Percentiles rank a stretch among this genome's conserved stretches.
Evolutionary conservation across 495 filamentous ascomycete species (phyloP).

Genomic region (Podospora pseudopauciseta): DNA sequence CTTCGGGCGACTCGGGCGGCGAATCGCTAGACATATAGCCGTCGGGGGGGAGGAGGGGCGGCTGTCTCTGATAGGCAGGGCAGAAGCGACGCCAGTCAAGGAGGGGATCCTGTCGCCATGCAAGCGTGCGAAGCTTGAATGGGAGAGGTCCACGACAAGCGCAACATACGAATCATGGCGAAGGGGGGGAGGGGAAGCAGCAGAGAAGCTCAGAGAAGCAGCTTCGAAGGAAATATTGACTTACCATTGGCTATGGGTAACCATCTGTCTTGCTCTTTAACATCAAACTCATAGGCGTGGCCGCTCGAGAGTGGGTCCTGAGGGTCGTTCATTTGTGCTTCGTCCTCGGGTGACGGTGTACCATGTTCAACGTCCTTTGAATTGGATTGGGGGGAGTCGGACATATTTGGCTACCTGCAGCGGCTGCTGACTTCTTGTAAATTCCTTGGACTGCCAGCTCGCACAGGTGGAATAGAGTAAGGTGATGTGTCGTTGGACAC

Average conservation of each 20-base stretch:
- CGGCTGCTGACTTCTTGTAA: slow-evolving; percentile 55
- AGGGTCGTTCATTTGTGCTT: slow-evolving; percentile 58
- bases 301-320: slow-evolving; percentile 56
- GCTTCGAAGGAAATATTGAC: slow-evolving; percentile 24
- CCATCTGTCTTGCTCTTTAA: slow-evolving; percentile 99
- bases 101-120: slow-evolving; percentile 33
- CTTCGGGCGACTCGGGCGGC: slow-evolving; percentile 45
- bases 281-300: slow-evolving; percentile 87
- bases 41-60: slow-evolving; percentile 33
- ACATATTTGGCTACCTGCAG: slow-evolving; percentile 81
- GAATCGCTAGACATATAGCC: slow-evolving; percentile 53
- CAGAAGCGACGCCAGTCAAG: slow-evolving; percentile 43
- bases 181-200: slow-evolving; percentile 39
- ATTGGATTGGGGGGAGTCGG: slow-evolving; percentile 90
- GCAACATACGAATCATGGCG: slow-evolving; percentile 41
- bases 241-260: slow-evolving; percentile 99
- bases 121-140: slow-evolving; percentile 34
- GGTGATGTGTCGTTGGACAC: slow-evolving; percentile 55
- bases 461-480: slow-evolving; percentile 45
- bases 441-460: slow-evolving; percentile 54
- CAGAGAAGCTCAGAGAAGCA: slow-evolving; percentile 15
- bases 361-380: slow-evolving; percentile 91
- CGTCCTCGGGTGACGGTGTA: slow-evolving; percentile 89
- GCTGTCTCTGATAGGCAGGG: slow-evolving; percentile 43
- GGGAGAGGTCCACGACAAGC: slow-evolving; percentile 29